Evolutionary conservation across 2,329 filamentous ascomycete genomes (phyloP).

Genomic region (Xylaria sp.): DNA sequence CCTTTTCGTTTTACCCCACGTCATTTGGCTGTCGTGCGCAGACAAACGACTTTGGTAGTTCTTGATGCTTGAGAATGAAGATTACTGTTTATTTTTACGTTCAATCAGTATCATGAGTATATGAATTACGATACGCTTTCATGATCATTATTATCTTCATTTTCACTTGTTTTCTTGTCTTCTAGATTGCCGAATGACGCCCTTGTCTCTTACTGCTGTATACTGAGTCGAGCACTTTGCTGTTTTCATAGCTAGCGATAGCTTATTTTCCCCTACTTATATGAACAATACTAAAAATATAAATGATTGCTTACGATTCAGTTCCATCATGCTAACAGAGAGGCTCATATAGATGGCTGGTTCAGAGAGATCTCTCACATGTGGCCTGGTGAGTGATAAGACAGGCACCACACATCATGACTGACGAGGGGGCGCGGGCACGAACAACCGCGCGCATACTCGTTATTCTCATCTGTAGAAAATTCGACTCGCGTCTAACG

Average conservation of each 20-base stretch:
- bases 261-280: neutral
- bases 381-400: slow-evolving; percentile 77
- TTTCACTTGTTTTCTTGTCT: neutral
- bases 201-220: neutral
- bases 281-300: neutral
- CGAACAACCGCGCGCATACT: neutral
- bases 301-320: no score
- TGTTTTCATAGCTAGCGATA: no score
- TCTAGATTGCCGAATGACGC: no score
- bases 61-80: neutral
- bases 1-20: slow-evolving; percentile 3
- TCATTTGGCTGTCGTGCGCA: neutral
- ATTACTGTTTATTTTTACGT: neutral
- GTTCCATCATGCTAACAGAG: slow-evolving; percentile 30
- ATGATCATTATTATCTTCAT: neutral
- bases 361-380: slow-evolving; percentile 99
- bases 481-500: slow-evolving; percentile 18
- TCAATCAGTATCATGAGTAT: neutral
- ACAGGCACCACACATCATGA: neutral
- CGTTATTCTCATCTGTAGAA: neutral
- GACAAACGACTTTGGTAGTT: neutral
- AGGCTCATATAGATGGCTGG: slow-evolving; percentile 84
- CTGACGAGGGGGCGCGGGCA: neutral
- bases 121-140: neutral
- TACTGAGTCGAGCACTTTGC: neutral